Percentiles rank a stretch among this genome's conserved stretches.
phyloP scores from a whole-genome alignment of 2,329 filamentous ascomycete genomes.

The Alternaria infectoria region DNA sequence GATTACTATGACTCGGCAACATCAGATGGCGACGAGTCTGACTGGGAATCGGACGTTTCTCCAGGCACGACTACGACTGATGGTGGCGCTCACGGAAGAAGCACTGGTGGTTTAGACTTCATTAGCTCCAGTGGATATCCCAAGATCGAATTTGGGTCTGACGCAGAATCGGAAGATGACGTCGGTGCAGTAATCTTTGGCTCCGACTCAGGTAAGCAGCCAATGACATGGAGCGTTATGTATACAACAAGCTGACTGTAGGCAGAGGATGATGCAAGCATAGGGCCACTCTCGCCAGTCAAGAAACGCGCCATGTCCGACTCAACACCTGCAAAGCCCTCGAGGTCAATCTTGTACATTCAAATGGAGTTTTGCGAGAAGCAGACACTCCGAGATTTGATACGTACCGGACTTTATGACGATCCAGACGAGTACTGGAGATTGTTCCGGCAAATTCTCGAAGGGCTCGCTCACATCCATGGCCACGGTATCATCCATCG shows the following conservation, averaged over 20 bases:
- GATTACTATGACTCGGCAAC: conserved; percentile 37
- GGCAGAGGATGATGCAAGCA: conserved; percentile 53
- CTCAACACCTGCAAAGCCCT: conserved; percentile 57
- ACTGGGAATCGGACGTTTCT: conserved; percentile 34
- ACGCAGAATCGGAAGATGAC: conserved; percentile 50
- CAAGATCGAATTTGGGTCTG: conserved; percentile 78
- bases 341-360: conserved; percentile 84
- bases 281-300: conserved; percentile 42
- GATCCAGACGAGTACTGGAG: conserved; percentile 84
- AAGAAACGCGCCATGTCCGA: conserved; percentile 53
- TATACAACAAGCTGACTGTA: conserved; percentile 10
- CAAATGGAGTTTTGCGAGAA: conserved; percentile 99
- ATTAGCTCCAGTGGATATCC: conserved; percentile 85
- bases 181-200: conserved; percentile 45
- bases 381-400: conserved; percentile 86
- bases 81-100: conserved; percentile 68
- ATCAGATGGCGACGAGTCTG: conserved; percentile 36
- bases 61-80: conserved; percentile 29
- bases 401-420: conserved; percentile 75
- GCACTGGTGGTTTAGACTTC: conserved; percentile 82
- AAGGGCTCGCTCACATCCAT: conserved; percentile 90
- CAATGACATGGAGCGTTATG: neutral
- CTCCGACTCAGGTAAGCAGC: conserved; percentile 45
- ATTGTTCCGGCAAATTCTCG: conserved; percentile 86
- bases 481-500: conserved; percentile 90